phyloP scores from a whole-genome alignment of 441 rosid species.

The Corymbia citriodora region DNA sequence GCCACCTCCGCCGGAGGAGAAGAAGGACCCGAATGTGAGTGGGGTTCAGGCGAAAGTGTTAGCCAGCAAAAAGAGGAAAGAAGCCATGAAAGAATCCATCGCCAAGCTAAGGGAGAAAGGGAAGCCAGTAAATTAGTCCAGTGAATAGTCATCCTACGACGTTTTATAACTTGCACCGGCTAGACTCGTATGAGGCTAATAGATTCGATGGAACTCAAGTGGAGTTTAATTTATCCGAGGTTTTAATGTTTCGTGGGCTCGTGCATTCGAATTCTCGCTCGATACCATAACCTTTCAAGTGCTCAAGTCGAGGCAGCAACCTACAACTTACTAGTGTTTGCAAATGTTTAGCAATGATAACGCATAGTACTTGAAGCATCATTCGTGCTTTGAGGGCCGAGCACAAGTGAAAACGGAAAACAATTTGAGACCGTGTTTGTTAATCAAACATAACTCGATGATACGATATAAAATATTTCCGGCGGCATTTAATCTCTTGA shows the following conservation, averaged over 20 bases:
- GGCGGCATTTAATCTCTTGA: not conserved
- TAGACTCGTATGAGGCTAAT: not conserved
- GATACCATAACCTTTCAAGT: not conserved
- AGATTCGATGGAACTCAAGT: not conserved
- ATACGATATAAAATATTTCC: not conserved
- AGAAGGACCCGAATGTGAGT: slow-evolving; percentile 62
- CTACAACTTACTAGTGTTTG: not conserved
- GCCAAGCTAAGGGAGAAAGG: slow-evolving; percentile 72
- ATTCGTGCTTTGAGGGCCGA: not conserved
- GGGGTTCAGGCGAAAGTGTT: slow-evolving; percentile 76
- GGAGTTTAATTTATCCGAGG: not conserved
- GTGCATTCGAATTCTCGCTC: not conserved
- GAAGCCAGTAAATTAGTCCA: slow-evolving; percentile 15
- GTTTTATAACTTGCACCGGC: not conserved
- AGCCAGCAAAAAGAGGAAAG: slow-evolving; percentile 93
- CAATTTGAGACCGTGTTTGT: not conserved
- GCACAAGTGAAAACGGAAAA: not conserved
- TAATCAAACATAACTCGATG: not conserved
- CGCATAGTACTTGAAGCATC: not conserved
- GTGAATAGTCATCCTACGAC: not conserved
- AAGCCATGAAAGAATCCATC: slow-evolving; percentile 59
- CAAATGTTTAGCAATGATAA: not conserved
- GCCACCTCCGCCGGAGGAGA: slow-evolving; percentile 52
- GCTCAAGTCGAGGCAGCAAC: not conserved
- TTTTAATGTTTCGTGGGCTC: not conserved